Percentiles rank a stretch among this genome's conserved stretches.
Evolutionary conservation across 805 yeast species (phyloP).

Genomic region (Wilhelminamyces savonicus): DNA sequence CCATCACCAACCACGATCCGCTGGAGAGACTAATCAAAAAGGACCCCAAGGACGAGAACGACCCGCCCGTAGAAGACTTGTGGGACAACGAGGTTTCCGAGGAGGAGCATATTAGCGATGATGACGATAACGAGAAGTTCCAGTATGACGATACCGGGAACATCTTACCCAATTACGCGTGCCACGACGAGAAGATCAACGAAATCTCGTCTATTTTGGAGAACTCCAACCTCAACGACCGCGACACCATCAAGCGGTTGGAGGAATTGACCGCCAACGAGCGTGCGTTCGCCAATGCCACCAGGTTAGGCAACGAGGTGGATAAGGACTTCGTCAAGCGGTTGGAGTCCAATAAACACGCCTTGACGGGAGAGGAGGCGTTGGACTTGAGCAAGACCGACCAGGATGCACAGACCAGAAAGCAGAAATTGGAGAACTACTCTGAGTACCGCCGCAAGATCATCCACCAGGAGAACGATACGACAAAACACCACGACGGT

Average conservation of each 20-base stretch:
- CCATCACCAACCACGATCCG: constrained; percentile 69
- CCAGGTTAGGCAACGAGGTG: constrained; percentile 31
- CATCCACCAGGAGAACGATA: constrained; percentile 50
- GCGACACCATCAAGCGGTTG: constrained; percentile 42
- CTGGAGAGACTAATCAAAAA: constrained; percentile 48
- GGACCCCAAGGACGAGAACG: constrained; percentile 4
- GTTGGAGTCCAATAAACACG: constrained; percentile 30
- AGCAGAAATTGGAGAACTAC: constrained; percentile 49
- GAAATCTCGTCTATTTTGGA: constrained; percentile 30
- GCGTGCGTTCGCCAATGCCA: constrained; percentile 54
- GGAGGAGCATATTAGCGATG: constrained; percentile 57
- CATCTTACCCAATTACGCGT: constrained; percentile 52
- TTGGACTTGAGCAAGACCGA: constrained; percentile 38
- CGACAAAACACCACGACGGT: constrained; percentile 8
- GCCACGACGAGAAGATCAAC: constrained; percentile 34
- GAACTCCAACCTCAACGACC: constrained; percentile 38
- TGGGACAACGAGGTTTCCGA: constrained; percentile 39
- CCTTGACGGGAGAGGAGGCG: constrained; percentile 35
- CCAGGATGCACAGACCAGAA: constrained; percentile 43
- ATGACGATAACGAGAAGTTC: constrained; percentile 50
- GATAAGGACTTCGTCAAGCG: constrained; percentile 27
- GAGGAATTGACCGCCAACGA: constrained; percentile 55
- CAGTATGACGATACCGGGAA: constrained; percentile 57
- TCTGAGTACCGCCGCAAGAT: constrained; percentile 53
- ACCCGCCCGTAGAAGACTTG: constrained; percentile 3